Base-by-base conservation (phyloP, 495 filamentous ascomycete species). In the Haplographium delicatum region DNA sequence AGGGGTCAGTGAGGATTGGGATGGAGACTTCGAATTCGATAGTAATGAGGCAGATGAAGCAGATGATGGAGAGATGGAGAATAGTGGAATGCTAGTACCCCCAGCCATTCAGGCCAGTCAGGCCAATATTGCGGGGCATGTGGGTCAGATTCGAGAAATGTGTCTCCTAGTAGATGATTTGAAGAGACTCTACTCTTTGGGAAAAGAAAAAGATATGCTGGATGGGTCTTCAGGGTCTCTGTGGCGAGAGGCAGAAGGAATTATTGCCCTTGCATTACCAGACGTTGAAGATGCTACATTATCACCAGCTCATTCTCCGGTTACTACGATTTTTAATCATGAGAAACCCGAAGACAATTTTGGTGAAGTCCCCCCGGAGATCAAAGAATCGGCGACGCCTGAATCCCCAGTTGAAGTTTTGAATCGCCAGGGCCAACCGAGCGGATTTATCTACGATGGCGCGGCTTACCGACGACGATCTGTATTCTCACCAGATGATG, bases 181-280 rank as follows among this genome's bases (percentile, higher is more conserved):
- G 41, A 89, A 89, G 50, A 81, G 86, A 20, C 69, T 86, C 42
- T 71, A 78, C 19, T 68, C 76, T 38, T 72, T 77, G 48, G 89
- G 81, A 6, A 80, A 76, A 39, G 76, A 82, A 27, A 76, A 87
- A 59, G 76, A 76, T 27, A 72, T 91, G 41, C 67, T 86, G 20
- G 59, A 74, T 49, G 86, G 86, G 0, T 67, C 78, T 2, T 78
- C 81, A 9, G 72, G 72, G 44, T 71, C 77, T 37, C 70, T 89
- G 30, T 95, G 87, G 84, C 83, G 85, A 60, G 89, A 95, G 65
- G 89, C 89, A 5, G 88, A 95, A 61, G 83, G 85, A 13, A 91
- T 95, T 39, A 89, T 95, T 56, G 85, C 86, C 25, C 72, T 95
- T 8, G 89, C 89, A 26, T 89, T 86, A 2, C 80, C 89, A 26